phyloP scores from a whole-genome alignment of 768 basidiomycete genomes.

The Symmetrospora coprosmae region DNA sequence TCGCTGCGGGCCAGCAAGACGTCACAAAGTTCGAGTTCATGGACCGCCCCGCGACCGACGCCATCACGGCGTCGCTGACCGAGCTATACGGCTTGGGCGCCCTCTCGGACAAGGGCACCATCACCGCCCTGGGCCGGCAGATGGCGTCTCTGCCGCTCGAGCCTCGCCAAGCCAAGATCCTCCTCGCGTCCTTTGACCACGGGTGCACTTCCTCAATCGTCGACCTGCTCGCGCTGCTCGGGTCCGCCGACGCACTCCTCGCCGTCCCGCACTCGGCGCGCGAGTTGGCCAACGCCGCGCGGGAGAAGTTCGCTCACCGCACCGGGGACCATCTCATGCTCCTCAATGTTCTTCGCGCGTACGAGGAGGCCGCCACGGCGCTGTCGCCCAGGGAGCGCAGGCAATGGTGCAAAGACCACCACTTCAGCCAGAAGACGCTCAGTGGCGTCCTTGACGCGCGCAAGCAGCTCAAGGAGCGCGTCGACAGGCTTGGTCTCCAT shows the following conservation, averaged over 20 bases:
- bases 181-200: constrained; percentile 61
- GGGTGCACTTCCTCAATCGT: constrained; percentile 66
- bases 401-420: constrained; percentile 75
- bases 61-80: constrained; percentile 39
- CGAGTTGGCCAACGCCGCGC: constrained; percentile 51
- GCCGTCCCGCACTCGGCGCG: constrained; percentile 40
- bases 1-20: constrained; percentile 29
- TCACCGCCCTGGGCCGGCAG: constrained; percentile 60
- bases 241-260: constrained; percentile 43
- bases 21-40: constrained; percentile 54
- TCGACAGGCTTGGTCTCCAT: constrained; percentile 45
- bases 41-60: constrained; percentile 64
- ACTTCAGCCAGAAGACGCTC: constrained; percentile 66
- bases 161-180: constrained; percentile 59
- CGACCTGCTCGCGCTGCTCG: constrained; percentile 69
- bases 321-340: constrained; percentile 84
- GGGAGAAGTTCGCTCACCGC: constrained; percentile 63
- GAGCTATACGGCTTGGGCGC: constrained; percentile 64
- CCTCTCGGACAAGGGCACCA: constrained; percentile 48
- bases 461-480: constrained; percentile 59
- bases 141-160: constrained; percentile 94
- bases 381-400: constrained; percentile 36
- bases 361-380: constrained; percentile 44
- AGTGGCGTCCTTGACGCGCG: constrained; percentile 63
- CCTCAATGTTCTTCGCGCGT: constrained; percentile 69